Conservation (phyloP, 495 filamentous ascomycete genomes). For the Podospora appendiculata region DNA sequence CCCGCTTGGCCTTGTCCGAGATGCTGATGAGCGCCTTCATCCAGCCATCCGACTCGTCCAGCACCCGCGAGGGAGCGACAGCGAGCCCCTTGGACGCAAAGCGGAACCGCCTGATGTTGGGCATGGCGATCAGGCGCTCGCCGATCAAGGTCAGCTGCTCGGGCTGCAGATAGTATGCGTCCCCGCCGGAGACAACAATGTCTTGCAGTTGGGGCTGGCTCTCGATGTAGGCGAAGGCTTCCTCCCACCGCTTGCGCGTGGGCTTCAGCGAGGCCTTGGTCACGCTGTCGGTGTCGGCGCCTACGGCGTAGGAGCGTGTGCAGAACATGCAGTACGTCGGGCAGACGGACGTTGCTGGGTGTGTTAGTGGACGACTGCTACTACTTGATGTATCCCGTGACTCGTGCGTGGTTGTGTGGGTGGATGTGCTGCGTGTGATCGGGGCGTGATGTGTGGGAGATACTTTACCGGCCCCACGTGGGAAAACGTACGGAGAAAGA, state of each 20-base stretch:
- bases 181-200: constrained; percentile 52
- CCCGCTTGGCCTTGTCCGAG: constrained; percentile 33
- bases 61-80: constrained; percentile 41
- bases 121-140: constrained; percentile 28
- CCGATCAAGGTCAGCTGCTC: constrained; percentile 30
- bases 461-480: neutral
- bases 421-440: too few species aligned
- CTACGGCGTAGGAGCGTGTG: constrained; percentile 52
- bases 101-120: constrained; percentile 44
- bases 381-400: too few species aligned
- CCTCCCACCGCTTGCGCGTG: constrained; percentile 31
- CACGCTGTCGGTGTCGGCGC: constrained; percentile 40
- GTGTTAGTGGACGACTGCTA: too few species aligned
- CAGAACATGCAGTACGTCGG: constrained; percentile 52
- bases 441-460: too few species aligned
- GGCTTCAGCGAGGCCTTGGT: constrained; percentile 41
- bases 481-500: constrained; percentile 44
- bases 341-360: constrained; percentile 43
- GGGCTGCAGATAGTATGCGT: constrained; percentile 42
- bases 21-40: constrained; percentile 39
- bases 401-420: too few species aligned
- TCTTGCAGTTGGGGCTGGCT: constrained; percentile 38
- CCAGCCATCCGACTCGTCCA: constrained; percentile 47
- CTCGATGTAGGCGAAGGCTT: constrained; percentile 44
- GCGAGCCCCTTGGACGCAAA: constrained; percentile 51